Base-by-base conservation (phyloP, 2,329 filamentous ascomycete species). In the Leptographium procerum region DNA sequence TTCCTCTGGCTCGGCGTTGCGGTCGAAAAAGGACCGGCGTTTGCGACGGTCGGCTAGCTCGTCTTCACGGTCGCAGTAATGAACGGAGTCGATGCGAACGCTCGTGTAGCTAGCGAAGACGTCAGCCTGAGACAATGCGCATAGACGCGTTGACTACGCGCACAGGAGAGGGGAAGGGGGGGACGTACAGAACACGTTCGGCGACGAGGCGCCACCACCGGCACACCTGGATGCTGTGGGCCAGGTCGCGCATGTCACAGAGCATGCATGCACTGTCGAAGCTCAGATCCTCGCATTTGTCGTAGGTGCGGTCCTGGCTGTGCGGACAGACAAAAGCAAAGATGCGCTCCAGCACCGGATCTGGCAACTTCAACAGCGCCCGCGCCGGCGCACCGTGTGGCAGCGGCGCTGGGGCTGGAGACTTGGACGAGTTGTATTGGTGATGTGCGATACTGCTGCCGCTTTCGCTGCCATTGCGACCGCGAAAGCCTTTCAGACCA, bases 51-150 rank as follows among this genome's bases (percentile, higher is more conserved):
- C 89, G 57, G 88, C 83, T 40, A 96, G 82, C 65, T 87, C 77
- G 60, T 88, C 86, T 72, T 97, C 92, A 66, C 88, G 86, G 63
- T 88, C 84, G 76, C 92, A 97, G 74, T 96, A 96, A 73, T 97
- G 92, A 34, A 96, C 91, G 22, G 88, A 83, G 69, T 97, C 92
- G 69, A 97, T 94, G 60, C 91, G 88, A 64, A 97, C 85, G 75
- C 90, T 91, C 66, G 86, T 85, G 70, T 95, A 95, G 64, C 89
- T 95, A 66, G 13, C 31, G 6, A 28, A 11, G 5, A 26, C 9
- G 19, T 16, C 19, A n/a, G 40, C n/a, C 10, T n/a, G 40, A 7
- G 40, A 8, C 40, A n/a, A 8, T n/a, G 28, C n/a, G 14, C n/a
- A 14, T 6, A 6, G 29, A n/a, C 28, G 8, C 9, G 28, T 22